Conservation (phyloP, 2,329 filamentous ascomycete genomes). For the Pseudocercospora pini-densiflorae region DNA sequence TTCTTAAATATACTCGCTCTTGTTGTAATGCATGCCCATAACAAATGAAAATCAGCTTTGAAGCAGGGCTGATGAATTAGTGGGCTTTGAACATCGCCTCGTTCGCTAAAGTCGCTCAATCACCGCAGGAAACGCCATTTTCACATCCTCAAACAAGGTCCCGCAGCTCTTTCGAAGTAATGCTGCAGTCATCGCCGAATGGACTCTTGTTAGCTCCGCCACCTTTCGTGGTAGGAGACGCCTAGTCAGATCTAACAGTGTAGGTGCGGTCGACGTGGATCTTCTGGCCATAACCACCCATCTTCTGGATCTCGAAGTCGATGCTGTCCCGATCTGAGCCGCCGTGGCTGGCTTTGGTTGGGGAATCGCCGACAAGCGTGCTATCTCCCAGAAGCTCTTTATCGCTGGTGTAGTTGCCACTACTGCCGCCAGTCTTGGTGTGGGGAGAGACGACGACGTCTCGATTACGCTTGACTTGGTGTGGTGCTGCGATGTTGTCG, state of each 20-base stretch:
- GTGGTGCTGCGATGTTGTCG: conserved; percentile 33
- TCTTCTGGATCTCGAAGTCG: conserved; percentile 32
- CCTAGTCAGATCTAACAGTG: conserved; percentile 29
- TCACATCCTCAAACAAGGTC: conserved; percentile 12
- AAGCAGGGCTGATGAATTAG: conserved; percentile 14
- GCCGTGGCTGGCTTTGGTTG: conserved; percentile 23
- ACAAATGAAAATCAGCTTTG: conserved; percentile 12
- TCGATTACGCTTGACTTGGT: conserved; percentile 25
- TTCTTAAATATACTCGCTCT: background rate
- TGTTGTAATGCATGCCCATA: background rate
- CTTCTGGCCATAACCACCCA: conserved; percentile 19
- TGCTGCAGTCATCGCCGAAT: conserved; percentile 9
- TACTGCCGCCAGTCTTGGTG: conserved; percentile 20
- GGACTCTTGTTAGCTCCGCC: background rate
- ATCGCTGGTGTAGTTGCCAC: conserved; percentile 23
- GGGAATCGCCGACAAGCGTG: conserved; percentile 29
- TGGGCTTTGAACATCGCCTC: conserved; percentile 1
- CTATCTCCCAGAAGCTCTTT: conserved; percentile 30
- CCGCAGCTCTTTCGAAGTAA: conserved; percentile 18
- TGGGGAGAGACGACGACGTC: conserved; percentile 17
- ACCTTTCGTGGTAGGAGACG: conserved; percentile 9
- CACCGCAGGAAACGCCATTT: background rate
- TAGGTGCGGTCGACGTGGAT: conserved; percentile 33
- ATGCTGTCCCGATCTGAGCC: conserved; percentile 23
- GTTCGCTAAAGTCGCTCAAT: conserved; percentile 2